Conservation (phyloP, 2,329 filamentous ascomycete species). For the Dactylellina haptotyla region DNA sequence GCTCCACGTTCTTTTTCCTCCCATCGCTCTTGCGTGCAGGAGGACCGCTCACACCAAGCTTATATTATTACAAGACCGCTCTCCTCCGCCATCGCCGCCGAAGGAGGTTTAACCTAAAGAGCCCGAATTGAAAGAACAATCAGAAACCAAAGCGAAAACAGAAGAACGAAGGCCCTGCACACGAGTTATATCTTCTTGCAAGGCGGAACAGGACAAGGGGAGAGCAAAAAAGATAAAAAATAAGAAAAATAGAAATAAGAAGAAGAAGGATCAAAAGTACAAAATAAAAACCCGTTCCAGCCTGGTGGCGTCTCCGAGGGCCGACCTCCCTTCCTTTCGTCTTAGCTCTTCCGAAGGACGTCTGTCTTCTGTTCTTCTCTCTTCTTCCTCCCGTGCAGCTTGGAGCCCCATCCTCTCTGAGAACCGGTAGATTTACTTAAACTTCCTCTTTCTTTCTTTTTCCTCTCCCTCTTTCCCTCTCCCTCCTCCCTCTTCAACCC, state of each 20-base stretch:
- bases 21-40: not conserved
- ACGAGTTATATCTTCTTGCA: too few species aligned
- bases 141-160: too few species aligned
- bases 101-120: conserved; percentile 1
- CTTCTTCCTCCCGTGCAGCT: not conserved
- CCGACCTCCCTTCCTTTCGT: not conserved
- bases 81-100: conserved; percentile 40
- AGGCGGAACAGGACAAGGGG: too few species aligned
- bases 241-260: not conserved
- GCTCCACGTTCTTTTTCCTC: not conserved
- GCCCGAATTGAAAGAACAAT: too few species aligned
- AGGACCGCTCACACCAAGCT: not conserved
- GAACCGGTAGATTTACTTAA: too few species aligned
- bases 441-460: not conserved
- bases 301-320: conserved; percentile 27
- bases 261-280: too few species aligned
- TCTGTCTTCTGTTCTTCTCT: not conserved
- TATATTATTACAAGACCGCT: conserved; percentile 1
- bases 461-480: conserved; percentile 5
- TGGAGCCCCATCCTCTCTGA: not conserved
- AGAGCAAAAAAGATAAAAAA: not conserved
- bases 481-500: conserved; percentile 15
- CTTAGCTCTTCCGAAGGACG: not conserved
- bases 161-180: too few species aligned
- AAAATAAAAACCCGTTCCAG: too few species aligned